These are phyloP conservation scores for Coemansia sp. DNA, from an alignment of 192 early-diverging fungal genomes.

Conservation along the genomic window DNA sequence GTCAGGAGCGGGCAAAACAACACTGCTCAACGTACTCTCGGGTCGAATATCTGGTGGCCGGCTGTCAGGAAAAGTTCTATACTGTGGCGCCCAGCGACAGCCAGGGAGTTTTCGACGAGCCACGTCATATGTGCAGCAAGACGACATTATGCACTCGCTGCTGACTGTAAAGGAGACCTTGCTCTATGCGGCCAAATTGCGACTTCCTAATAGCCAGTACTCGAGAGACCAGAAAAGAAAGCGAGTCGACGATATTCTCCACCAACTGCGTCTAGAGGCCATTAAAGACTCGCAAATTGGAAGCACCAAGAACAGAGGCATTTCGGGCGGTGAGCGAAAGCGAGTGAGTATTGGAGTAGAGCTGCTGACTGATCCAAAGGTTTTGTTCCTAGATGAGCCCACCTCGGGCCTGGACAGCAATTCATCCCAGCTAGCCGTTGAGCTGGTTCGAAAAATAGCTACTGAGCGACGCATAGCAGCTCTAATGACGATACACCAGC, in stretches of 20 bases:
- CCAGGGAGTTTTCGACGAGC: slow-evolving; percentile 37
- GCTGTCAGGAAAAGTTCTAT: slow-evolving; percentile 55
- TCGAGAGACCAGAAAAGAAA: slow-evolving; percentile 49
- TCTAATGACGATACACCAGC: slow-evolving; percentile 89
- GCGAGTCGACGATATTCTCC: slow-evolving; percentile 61
- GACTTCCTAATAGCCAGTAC: slow-evolving; percentile 59
- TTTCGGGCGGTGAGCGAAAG: slow-evolving; percentile 58
- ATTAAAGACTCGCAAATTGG: slow-evolving; percentile 57
- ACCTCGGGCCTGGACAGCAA: slow-evolving; percentile 70
- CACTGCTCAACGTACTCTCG: slow-evolving; percentile 78
- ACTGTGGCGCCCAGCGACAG: slow-evolving; percentile 43
- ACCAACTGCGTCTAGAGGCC: slow-evolving; percentile 61
- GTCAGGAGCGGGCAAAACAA: slow-evolving; percentile 88
- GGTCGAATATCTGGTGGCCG: slow-evolving; percentile 61
- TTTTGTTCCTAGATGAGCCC: slow-evolving; percentile 58
- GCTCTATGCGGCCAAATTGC: slow-evolving; percentile 68
- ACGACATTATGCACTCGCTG: slow-evolving; percentile 58
- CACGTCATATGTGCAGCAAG: slow-evolving; percentile 54
- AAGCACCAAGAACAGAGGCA: slow-evolving; percentile 42
- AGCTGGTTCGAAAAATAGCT: slow-evolving; percentile 60
- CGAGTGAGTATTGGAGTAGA: slow-evolving; percentile 50
- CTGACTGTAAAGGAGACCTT: slow-evolving; percentile 79
- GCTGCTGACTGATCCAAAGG: slow-evolving; percentile 55
- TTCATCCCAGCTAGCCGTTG: slow-evolving; percentile 62
- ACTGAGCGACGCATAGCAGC: slow-evolving; percentile 61